Base-by-base conservation (phyloP, 2,329 filamentous ascomycete species). In the Ceratocystis cacaofunesta region DNA sequence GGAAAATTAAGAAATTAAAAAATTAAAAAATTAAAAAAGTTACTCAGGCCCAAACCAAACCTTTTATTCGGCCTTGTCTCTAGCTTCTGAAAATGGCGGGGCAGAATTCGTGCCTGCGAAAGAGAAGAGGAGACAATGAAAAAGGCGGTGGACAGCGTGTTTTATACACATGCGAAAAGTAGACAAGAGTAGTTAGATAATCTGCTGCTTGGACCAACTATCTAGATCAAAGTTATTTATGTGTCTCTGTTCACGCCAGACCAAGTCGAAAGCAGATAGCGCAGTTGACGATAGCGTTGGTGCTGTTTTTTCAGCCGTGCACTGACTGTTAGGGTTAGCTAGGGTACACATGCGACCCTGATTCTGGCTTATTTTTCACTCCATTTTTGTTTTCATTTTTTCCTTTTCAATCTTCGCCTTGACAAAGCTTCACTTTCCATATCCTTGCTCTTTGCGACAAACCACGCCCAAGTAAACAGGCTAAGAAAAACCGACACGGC, bases 381-480 rank as follows among this genome's bases (percentile, higher is more conserved):
- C 28, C 55, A 58, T 36, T 28, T 15, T 52, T 52, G 48, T n/a
- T n/a, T 25, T 43, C 36, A 25, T 28, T 25, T 30, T 43, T 43
- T 44, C 8, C 25, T 28, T 7, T 52, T 22, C 32, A 52, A 63
- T 63, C 46, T 63, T 63, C 43, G 25, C 48, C 22, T 52, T 28
- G 32, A 10, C 30, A 44, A n/a, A 36, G 61, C 44, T 32, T 57
- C 15, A 28, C 43, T 30, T 36, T 36, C 19, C 15, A 10, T 52
- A 25, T 8, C 50, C 50, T 55, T 55, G 50, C 41, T 46, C 22
- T 50, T 63, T 63, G 61, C 61, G 61, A 63, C 61, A 32, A 58
- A 67, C 55, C 30, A 43, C 28, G 30, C 62, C 61, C 36, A 41
- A 41, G 36, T 41, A 41, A 41, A 41, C 36, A 41, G 3, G 36